Conservation (phyloP, 768 basidiomycete species). For the Macrolepiota dolichaula region DNA sequence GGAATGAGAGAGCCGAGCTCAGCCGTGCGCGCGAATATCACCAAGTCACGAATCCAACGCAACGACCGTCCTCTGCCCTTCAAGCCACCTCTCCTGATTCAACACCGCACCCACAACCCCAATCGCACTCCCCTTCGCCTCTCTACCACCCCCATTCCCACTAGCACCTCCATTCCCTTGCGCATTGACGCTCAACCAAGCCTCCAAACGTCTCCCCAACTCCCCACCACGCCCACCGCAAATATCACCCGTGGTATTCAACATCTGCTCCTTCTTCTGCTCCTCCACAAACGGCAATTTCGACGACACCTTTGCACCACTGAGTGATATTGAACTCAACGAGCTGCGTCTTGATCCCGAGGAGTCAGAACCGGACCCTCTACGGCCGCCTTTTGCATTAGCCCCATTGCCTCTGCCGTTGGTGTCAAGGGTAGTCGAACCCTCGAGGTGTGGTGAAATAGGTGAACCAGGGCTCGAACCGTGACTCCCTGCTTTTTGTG, state of each 20-base stretch:
- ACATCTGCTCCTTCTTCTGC: slow-evolving; percentile 64
- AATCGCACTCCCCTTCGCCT: neutral
- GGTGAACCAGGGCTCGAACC: slow-evolving; percentile 19
- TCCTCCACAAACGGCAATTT: slow-evolving; percentile 56
- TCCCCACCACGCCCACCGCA: slow-evolving; percentile 81
- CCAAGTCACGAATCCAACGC: neutral
- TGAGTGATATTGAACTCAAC: slow-evolving; percentile 1
- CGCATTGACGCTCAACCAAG: slow-evolving; percentile 57
- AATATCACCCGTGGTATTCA: slow-evolving; percentile 70
- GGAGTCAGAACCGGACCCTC: neutral
- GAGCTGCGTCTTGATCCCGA: slow-evolving; percentile 7
- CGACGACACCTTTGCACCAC: slow-evolving; percentile 29
- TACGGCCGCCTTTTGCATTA: neutral
- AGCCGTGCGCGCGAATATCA: neutral
- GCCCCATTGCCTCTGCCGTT: neutral
- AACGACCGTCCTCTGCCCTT: slow-evolving; percentile 8
- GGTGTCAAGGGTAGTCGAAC: neutral
- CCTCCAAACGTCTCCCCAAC: slow-evolving; percentile 71
- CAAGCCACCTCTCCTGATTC: slow-evolving; percentile 11
- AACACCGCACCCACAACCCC: slow-evolving; percentile 2
- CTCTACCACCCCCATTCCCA: slow-evolving; percentile 24
- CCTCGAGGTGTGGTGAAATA: slow-evolving; percentile 12
- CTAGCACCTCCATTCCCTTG: slow-evolving; percentile 28
- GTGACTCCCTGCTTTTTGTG: slow-evolving; percentile 12
- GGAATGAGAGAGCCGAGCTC: neutral